Conservation (phyloP, 2,329 filamentous ascomycete genomes). For the Colletotrichum abscissum region DNA sequence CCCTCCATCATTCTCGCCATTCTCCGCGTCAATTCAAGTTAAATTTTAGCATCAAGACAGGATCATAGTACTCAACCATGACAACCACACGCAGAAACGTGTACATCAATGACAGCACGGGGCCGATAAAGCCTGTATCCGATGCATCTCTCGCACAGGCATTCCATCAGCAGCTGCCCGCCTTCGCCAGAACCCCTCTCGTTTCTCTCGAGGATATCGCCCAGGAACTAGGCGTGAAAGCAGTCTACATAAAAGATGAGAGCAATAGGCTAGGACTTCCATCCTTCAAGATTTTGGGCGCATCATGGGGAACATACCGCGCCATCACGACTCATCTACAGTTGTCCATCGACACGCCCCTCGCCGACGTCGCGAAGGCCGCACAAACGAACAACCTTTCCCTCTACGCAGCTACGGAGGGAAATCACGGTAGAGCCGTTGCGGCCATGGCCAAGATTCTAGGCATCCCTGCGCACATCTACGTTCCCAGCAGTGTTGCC, state of each 20-base stretch:
- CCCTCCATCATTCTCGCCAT: background rate
- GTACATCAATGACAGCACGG: constrained; percentile 40
- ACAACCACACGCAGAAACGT: constrained; percentile 37
- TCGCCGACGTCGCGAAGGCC: constrained; percentile 54
- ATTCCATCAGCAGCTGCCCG: constrained; percentile 70
- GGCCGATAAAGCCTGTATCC: constrained; percentile 12
- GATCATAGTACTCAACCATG: constrained; percentile 23
- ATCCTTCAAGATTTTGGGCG: constrained; percentile 84
- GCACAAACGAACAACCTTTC: constrained; percentile 49
- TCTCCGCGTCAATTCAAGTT: no score
- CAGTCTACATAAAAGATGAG: constrained; percentile 78
- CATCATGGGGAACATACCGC: constrained; percentile 77
- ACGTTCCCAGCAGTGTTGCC: constrained; percentile 71
- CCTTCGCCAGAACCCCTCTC: constrained; percentile 67
- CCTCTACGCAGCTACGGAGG: constrained; percentile 76
- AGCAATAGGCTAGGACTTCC: constrained; percentile 75
- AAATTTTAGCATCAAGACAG: constrained; percentile 37
- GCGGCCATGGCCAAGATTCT: constrained; percentile 74
- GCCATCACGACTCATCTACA: constrained; percentile 60
- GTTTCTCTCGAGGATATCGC: constrained; percentile 64
- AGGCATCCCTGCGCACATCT: constrained; percentile 65
- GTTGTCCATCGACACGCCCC: constrained; percentile 52
- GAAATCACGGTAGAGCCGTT: constrained; percentile 81
- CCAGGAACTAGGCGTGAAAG: constrained; percentile 63
- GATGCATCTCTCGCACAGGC: constrained; percentile 35